Conservation (phyloP, 768 basidiomycete genomes). For the Boletus subcaerulescens region DNA sequence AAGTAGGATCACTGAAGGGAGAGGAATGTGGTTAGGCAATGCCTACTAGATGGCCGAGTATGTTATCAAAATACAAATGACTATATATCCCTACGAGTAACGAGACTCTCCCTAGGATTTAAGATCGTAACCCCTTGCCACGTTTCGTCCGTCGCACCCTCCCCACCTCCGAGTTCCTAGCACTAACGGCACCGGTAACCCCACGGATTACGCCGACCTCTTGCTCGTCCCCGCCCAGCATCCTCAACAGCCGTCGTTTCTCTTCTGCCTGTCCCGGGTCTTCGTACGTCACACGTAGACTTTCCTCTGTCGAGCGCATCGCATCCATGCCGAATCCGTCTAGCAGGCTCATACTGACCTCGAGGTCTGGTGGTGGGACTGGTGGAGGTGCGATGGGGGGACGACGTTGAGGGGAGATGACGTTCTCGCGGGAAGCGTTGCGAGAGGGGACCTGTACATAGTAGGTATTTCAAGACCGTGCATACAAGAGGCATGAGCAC, state of each 20-base stretch:
- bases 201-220: constrained; percentile 3
- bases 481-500: not conserved
- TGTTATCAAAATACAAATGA: not conserved
- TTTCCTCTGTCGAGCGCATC: constrained; percentile 36
- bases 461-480: too few relatives aligned
- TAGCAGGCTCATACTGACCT: constrained; percentile 22
- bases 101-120: not conserved
- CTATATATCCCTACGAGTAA: constrained; percentile 1
- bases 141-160: constrained; percentile 13
- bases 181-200: constrained; percentile 14
- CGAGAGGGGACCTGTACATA: constrained; percentile 29
- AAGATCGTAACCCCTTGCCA: not conserved
- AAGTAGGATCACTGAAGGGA: too few relatives aligned
- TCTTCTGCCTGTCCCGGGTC: constrained; percentile 64
- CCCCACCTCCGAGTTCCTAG: not conserved
- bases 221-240: constrained; percentile 38
- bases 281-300: constrained; percentile 61
- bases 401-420: constrained; percentile 11
- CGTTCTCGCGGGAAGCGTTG: constrained; percentile 27
- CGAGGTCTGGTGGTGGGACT: constrained; percentile 19
- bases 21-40: too few relatives aligned
- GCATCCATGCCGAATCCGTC: constrained; percentile 16
- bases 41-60: too few relatives aligned
- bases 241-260: constrained; percentile 52
- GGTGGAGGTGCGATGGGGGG: constrained; percentile 1